Base-by-base conservation (phyloP, 1,284 basidiomycete genomes). In the Cutaneotrichosporon sp. region DNA sequence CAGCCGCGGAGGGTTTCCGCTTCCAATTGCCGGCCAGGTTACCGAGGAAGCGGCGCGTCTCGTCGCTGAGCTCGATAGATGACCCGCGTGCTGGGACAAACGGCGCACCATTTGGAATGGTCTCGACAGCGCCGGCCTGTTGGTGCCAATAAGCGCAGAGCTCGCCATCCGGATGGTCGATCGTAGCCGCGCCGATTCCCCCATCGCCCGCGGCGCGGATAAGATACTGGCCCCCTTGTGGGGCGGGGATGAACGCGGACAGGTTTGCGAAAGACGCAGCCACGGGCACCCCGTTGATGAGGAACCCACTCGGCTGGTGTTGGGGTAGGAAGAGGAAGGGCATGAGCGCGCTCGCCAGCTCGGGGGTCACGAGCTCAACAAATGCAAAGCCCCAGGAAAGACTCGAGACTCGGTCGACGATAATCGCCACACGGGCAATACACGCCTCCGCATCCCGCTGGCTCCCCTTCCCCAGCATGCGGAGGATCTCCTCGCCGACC, bases 361-460 rank as follows among this genome's bases (percentile, higher is more conserved):
- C 82, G 7, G 84, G 73, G 59, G 91, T 88, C 26, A 87, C 78
- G 63, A 94, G 88, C 67, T 96, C 90, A 12, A 93, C 87, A 67
- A 97, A 97, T 0, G 87, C 84, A 70, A 91, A 93, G 14, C 92
- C 88, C 80, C 89, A 91, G 66, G 88, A 89, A 2, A 84, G 83
- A 76, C 85, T 80, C 0, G 87, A 87, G 8, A 81, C 80, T 66
- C 87, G 85, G 74, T 96, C 90, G 70, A 89, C 88, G 71, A 93
- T 85, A 51, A 92, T 79, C 37, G 91, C 80, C 47, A 96, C 86
- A 39, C 90, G 80, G 55, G 82, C 84, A 82, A 96, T 88, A 14
- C 88, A 87, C 66, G 82, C 84, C 42, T 87, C 86, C 19, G 86
- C 86, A 51, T 87, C 62, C 11, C 83, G 86, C 1, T 83, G 84